Conservation (phyloP, 2,329 filamentous ascomycete genomes). For the Hypoxylon sp. region DNA sequence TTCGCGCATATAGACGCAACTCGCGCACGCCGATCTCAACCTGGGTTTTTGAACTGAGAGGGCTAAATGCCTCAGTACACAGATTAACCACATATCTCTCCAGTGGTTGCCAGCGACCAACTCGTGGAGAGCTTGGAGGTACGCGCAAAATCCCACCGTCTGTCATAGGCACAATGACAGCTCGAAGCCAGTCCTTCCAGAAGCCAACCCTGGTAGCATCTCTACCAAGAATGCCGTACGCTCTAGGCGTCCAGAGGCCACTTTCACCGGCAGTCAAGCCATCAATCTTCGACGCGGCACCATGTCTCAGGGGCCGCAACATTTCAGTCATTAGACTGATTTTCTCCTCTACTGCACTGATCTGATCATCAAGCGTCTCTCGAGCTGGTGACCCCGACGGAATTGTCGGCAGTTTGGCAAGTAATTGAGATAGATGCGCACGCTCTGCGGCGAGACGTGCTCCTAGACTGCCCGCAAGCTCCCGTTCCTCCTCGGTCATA, state of each 20-base stretch:
- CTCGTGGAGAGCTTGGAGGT: slow-evolving; percentile 87
- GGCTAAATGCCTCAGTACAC: slow-evolving; percentile 94
- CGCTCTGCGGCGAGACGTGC: slow-evolving; percentile 89
- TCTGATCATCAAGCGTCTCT: slow-evolving; percentile 91
- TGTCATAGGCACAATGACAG: slow-evolving; percentile 94
- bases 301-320: slow-evolving; percentile 90
- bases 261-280: slow-evolving; percentile 95
- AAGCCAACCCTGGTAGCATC: slow-evolving; percentile 88
- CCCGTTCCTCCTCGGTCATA: slow-evolving; percentile 91
- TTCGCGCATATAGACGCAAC: slow-evolving; percentile 90
- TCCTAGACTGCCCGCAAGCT: slow-evolving; percentile 91
- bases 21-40: slow-evolving; percentile 93
- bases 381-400: slow-evolving; percentile 85
- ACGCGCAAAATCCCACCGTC: slow-evolving; percentile 87
- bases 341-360: slow-evolving; percentile 96
- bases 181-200: slow-evolving; percentile 99
- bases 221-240: slow-evolving; percentile 91
- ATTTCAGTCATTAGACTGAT: slow-evolving; percentile 98
- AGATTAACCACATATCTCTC: slow-evolving; percentile 98
- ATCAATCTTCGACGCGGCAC: slow-evolving; percentile 96
- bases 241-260: slow-evolving; percentile 93
- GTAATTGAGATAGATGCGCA: slow-evolving; percentile 88
- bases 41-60: slow-evolving; percentile 93
- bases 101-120: slow-evolving; percentile 95
- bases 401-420: slow-evolving; percentile 85